A percentile compares a stretch with the other conserved stretches of the same genome.
Evolutionary conservation across 2,329 filamentous ascomycete species (phyloP).

Genomic region (Lithohypha guttulata): DNA sequence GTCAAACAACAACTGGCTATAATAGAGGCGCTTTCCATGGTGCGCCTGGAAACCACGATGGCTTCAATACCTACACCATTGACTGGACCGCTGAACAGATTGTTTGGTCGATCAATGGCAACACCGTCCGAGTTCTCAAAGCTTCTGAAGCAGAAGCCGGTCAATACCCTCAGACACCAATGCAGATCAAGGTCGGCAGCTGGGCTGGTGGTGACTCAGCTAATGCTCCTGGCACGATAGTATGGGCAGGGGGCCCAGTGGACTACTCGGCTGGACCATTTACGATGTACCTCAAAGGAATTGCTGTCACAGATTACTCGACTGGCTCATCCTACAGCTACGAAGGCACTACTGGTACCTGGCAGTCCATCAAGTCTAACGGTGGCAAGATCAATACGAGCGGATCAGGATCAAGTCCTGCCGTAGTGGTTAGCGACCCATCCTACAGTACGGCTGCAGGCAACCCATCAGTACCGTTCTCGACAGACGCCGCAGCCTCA

Average conservation of each 20-base stretch:
- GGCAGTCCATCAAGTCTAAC: slow-evolving; percentile 71
- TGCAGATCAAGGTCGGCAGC: slow-evolving; percentile 58
- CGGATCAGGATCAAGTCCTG: slow-evolving; percentile 41
- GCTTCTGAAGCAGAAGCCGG: slow-evolving; percentile 49
- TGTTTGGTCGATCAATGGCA: slow-evolving; percentile 55
- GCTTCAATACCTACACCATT: slow-evolving; percentile 40
- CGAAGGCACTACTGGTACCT: slow-evolving; percentile 63
- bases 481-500: slow-evolving; percentile 28
- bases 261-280: slow-evolving; percentile 57
- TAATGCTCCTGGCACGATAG: slow-evolving; percentile 41
- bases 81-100: slow-evolving; percentile 57
- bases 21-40: slow-evolving; percentile 76
- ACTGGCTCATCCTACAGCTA: slow-evolving; percentile 80
- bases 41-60: slow-evolving; percentile 45
- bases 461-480: slow-evolving; percentile 26
- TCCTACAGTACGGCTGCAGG: slow-evolving; percentile 51
- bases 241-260: slow-evolving; percentile 61
- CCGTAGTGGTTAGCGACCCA: slow-evolving; percentile 43
- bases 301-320: slow-evolving; percentile 66
- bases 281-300: slow-evolving; percentile 61
- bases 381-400: slow-evolving; percentile 65
- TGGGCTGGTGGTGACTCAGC: slow-evolving; percentile 52
- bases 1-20: slow-evolving; percentile 63
- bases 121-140: slow-evolving; percentile 50
- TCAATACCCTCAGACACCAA: slow-evolving; percentile 62